Conservation (phyloP, 768 basidiomycete species). For the Calvatia gigantea region DNA sequence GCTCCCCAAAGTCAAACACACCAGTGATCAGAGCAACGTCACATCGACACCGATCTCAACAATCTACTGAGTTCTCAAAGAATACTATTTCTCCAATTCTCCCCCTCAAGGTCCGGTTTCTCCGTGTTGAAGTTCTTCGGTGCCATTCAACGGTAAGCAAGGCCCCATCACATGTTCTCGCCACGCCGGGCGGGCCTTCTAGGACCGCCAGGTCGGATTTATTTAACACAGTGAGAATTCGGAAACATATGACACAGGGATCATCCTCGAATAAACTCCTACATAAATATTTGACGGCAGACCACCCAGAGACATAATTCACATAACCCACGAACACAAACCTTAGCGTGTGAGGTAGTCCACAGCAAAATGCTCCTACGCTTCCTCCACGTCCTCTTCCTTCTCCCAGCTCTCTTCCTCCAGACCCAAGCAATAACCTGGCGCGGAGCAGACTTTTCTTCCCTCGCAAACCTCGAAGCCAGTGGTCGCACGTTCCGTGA, state of each 20-base stretch:
- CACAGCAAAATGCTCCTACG: neutral
- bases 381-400: neutral
- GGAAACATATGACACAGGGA: neutral
- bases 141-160: neutral
- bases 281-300: neutral
- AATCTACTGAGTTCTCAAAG: no score
- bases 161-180: neutral
- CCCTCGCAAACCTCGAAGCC: slow-evolving; percentile 49
- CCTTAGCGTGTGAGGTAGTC: no score
- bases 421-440: slow-evolving; percentile 37
- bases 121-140: neutral
- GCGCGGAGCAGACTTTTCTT: slow-evolving; percentile 56
- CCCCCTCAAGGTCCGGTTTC: neutral
- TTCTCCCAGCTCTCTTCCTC: neutral
- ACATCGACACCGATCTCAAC: neutral
- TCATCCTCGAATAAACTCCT: slow-evolving; percentile 10
- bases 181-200: neutral
- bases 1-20: no score
- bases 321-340: neutral
- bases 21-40: neutral
- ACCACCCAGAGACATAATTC: neutral
- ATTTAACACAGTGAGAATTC: neutral
- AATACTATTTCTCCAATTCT: neutral
- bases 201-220: neutral
- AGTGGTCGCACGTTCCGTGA: slow-evolving; percentile 44